Base-by-base conservation (phyloP, 83 land plant genomes). In the Isoetes engelmannii region DNA sequence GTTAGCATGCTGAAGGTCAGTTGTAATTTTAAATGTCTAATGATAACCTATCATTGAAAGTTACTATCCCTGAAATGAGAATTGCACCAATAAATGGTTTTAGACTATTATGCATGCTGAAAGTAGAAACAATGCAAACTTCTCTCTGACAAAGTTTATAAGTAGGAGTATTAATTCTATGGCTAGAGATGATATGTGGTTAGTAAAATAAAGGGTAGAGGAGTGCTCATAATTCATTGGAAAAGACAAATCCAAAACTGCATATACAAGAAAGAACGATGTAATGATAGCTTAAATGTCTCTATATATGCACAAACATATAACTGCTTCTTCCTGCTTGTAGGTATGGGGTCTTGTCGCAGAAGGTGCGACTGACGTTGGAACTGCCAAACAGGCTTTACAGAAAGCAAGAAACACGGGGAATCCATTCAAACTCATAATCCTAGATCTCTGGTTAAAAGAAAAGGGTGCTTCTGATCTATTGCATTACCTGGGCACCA, bases 381-480 rank as follows among this genome's bases (percentile, higher is more conserved):
- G 72, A 71, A 17, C 59, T 56, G 79, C 79, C 0, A 46, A 46
- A 44, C 20, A 13, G 43, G 70, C 69, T 13, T 57, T 77, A 37
- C 70, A 71, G 59, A 46, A 47, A 49, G 79, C 79, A 19, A 70
- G 68, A 56, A 45, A 57, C 20, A 42, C 45, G 9, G 63, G 51
- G 17, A 50, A 70, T 63, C 77, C 61, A 46, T 65, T 43, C 49
- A 67, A 61, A 63, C 47, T 72, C 8, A 20, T 77, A 17, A 17
- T 77, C 45, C 63, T 77, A 21, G 79, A 77, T 47, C 64, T 77
- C 69, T 72, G 79, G 79, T 53, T 77, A 12, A 28, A 66, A 48
- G 79, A 75, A 47, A 57, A 57, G 58, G 74, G 67, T 71, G 61
- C 79, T 28, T 63, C 76, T 18, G 79, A 77, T 12, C 57, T 77